Evolutionary conservation across 192 early-diverging fungal species (phyloP).

Genomic region (Backusella circina): DNA sequence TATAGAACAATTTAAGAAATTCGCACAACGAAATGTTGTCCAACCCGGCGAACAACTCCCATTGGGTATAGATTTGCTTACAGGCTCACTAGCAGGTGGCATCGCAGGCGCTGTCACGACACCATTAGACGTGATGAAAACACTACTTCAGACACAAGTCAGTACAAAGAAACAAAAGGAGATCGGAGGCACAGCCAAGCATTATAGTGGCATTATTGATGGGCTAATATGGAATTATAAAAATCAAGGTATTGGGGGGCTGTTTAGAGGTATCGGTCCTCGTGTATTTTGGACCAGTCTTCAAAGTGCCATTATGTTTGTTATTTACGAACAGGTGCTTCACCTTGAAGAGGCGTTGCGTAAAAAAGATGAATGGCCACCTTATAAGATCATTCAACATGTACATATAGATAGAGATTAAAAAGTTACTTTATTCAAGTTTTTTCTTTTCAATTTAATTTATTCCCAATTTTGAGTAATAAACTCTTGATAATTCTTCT

Average conservation of each 20-base stretch:
- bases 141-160: constrained; percentile 51
- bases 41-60: constrained; percentile 41
- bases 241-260: constrained; percentile 51
- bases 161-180: constrained; percentile 27
- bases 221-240: constrained; percentile 55
- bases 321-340: constrained; percentile 63
- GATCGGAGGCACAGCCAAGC: constrained; percentile 16
- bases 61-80: constrained; percentile 40
- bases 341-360: constrained; percentile 38
- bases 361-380: constrained; percentile 27
- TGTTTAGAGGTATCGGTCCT: constrained; percentile 74
- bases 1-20: constrained; percentile 54
- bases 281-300: constrained; percentile 68
- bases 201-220: constrained; percentile 53
- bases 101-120: constrained; percentile 58
- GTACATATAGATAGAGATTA: constrained; percentile 1
- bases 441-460: background rate
- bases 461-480: constrained; percentile 11
- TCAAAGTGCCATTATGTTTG: constrained; percentile 71
- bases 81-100: constrained; percentile 52
- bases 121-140: constrained; percentile 58
- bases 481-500: constrained; percentile 51
- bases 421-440: background rate
- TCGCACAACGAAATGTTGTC: constrained; percentile 35
- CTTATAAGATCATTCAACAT: constrained; percentile 6